Evolutionary conservation across 2,329 filamentous ascomycete species (phyloP).

Genomic region (Diplodia scrobiculata): DNA sequence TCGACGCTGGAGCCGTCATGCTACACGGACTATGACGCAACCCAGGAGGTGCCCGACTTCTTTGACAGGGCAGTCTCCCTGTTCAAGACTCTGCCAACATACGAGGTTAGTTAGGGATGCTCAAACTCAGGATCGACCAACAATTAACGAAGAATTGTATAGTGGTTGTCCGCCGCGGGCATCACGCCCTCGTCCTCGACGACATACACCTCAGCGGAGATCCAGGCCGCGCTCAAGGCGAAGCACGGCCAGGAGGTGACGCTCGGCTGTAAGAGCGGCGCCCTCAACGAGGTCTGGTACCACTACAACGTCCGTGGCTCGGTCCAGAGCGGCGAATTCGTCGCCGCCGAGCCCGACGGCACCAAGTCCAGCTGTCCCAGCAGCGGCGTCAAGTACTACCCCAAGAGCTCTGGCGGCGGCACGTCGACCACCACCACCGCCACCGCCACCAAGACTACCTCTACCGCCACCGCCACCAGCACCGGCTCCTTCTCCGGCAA

Average conservation of each 20-base stretch:
- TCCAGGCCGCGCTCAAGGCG: conserved; percentile 60
- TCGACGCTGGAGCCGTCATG: conserved; percentile 67
- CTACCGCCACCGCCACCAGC: conserved; percentile 33
- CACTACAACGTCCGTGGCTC: conserved; percentile 65
- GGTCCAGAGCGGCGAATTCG: conserved; percentile 63
- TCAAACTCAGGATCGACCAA: not conserved
- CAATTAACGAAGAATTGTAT: conserved; percentile 27
- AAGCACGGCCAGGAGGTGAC: conserved; percentile 59
- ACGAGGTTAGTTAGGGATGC: conserved; percentile 50
- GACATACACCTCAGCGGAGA: conserved; percentile 62
- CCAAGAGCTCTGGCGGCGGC: conserved; percentile 51
- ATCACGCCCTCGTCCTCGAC: conserved; percentile 57
- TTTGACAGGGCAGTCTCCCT: conserved; percentile 67
- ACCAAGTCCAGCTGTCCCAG: conserved; percentile 64
- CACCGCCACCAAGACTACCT: conserved; percentile 38
- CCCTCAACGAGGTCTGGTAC: conserved; percentile 61
- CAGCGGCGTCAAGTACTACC: conserved; percentile 65
- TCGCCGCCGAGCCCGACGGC: conserved; percentile 59
- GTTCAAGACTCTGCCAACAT: conserved; percentile 68
- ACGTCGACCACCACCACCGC: conserved; percentile 40
- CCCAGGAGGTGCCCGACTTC: conserved; percentile 68
- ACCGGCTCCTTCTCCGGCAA: conserved; percentile 55
- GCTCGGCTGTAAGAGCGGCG: conserved; percentile 57
- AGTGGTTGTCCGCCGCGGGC: conserved; percentile 63
- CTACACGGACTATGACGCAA: conserved; percentile 60